These are phyloP conservation scores for Zasmidium citrigriseum DNA, from an alignment of 2,329 filamentous ascomycete genomes.

Conservation along the genomic window DNA sequence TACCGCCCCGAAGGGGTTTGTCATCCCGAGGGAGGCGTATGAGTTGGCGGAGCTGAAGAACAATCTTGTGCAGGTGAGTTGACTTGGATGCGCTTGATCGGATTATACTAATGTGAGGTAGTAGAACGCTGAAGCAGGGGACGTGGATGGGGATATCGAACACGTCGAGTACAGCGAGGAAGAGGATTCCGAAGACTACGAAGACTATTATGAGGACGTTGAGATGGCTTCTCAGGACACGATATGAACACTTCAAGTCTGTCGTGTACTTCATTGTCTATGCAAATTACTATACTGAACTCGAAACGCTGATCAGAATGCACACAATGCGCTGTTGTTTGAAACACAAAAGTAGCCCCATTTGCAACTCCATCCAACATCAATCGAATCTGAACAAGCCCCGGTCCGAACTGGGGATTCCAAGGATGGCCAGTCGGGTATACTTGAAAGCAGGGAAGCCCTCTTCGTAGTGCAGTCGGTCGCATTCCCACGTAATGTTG, in stretches of 20 bases:
- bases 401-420: slow-evolving; percentile 22
- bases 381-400: slow-evolving; percentile 12
- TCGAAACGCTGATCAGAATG: not conserved
- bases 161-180: not conserved
- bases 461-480: slow-evolving; percentile 33
- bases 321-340: not conserved
- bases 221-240: not conserved
- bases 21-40: slow-evolving; percentile 45
- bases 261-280: not conserved
- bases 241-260: not conserved
- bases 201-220: too few species aligned
- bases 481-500: slow-evolving; percentile 37
- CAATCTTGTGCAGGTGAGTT: slow-evolving; percentile 4
- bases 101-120: not conserved
- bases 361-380: not conserved
- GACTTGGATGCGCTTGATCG: not conserved
- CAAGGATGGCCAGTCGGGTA: slow-evolving; percentile 31
- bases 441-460: slow-evolving; percentile 29
- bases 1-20: slow-evolving; percentile 43
- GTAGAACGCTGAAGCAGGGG: not conserved
- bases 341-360: not conserved
- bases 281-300: not conserved
- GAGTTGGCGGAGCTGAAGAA: slow-evolving; percentile 47
- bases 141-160: not conserved
- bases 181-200: too few species aligned